Percentiles rank a stretch among this genome's conserved stretches.
Evolutionary conservation across 345 rosid species (phyloP).

Genomic region (Streptanthus diversifolius): DNA sequence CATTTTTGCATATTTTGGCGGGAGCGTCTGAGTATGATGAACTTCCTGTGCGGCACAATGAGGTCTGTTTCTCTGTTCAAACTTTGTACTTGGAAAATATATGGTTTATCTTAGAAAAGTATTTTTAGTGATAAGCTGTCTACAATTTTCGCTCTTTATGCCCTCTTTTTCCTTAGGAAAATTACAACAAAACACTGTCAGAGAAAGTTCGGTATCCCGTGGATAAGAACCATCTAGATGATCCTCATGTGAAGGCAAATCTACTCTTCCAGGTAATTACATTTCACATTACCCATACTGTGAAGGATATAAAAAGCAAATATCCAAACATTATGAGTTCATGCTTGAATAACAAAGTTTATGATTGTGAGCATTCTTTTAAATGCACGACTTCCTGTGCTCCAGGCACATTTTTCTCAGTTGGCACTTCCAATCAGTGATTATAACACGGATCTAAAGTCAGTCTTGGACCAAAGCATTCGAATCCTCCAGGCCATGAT

Average conservation of each 20-base stretch:
- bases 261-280: slow-evolving; percentile 72
- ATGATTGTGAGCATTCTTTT: slow-evolving; percentile 2
- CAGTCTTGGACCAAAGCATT: slow-evolving; percentile 95
- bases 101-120: not conserved
- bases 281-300: not conserved
- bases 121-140: not conserved
- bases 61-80: slow-evolving; percentile 45
- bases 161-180: slow-evolving; percentile 53
- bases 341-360: not conserved
- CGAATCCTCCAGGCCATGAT: slow-evolving; percentile 98
- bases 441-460: slow-evolving; percentile 89
- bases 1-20: slow-evolving; percentile 74
- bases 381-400: slow-evolving; percentile 10
- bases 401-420: slow-evolving; percentile 90
- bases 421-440: slow-evolving; percentile 87
- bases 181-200: slow-evolving; percentile 67
- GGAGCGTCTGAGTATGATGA: slow-evolving; percentile 94
- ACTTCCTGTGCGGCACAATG: slow-evolving; percentile 97
- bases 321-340: not conserved
- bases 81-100: slow-evolving; percentile 43
- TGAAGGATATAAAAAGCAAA: not conserved
- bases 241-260: slow-evolving; percentile 92
- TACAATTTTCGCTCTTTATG: not conserved
- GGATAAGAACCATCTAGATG: slow-evolving; percentile 78
- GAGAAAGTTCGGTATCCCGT: slow-evolving; percentile 65